Conservation (phyloP, 140 eudicot species). For the Stevia rebaudiana region DNA sequence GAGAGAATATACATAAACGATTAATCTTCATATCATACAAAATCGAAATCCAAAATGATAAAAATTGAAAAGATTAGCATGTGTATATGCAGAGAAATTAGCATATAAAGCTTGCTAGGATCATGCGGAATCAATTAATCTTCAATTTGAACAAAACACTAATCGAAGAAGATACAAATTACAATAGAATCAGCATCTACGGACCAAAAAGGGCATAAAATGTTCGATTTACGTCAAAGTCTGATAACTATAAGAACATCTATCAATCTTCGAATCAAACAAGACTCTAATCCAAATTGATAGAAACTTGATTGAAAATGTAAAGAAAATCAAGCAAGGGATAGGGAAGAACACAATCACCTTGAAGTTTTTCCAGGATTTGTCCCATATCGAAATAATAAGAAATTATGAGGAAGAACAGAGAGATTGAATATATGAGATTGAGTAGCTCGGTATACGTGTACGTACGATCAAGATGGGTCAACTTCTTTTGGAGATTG, state of each 20-base stretch:
- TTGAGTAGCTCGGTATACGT: slow-evolving; percentile 10
- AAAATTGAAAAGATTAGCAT: not conserved
- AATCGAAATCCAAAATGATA: not conserved
- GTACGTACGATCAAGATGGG: slow-evolving; percentile 22
- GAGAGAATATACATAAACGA: not conserved
- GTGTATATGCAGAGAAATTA: not conserved
- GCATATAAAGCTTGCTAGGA: not conserved
- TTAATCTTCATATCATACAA: not conserved
- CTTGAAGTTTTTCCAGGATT: slow-evolving; percentile 54
- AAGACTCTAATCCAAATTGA: not conserved
- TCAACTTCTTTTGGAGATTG: slow-evolving; percentile 26
- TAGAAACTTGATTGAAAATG: not conserved
- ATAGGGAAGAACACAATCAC: slow-evolving; percentile 25
- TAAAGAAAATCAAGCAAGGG: not conserved
- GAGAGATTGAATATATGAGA: slow-evolving; percentile 10
- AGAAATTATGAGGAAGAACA: not conserved
- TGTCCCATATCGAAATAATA: slow-evolving; percentile 54
- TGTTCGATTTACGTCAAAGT: not conserved
- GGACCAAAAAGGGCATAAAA: not conserved
- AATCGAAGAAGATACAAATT: not conserved
- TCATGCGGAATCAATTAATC: slow-evolving; percentile 2
- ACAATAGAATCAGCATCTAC: slow-evolving; percentile 4
- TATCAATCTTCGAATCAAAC: not conserved
- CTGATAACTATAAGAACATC: not conserved
- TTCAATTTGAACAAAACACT: slow-evolving; percentile 1